phyloP scores from a whole-genome alignment of 2,329 filamentous ascomycete genomes.

The Paracamarosporium sp. region DNA sequence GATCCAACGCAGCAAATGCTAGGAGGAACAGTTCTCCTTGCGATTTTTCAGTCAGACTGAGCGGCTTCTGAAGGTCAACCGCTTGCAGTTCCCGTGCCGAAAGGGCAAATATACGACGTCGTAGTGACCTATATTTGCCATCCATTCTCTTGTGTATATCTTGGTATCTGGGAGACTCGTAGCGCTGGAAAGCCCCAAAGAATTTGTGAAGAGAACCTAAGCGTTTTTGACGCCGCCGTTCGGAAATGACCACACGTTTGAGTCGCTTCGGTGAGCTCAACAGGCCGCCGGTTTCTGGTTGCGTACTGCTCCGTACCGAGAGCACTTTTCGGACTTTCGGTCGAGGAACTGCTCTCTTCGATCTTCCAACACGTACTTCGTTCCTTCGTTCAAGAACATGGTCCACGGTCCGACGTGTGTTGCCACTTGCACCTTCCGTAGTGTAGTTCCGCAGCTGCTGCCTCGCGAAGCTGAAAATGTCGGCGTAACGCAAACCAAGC shows the following conservation, averaged over 20 bases:
- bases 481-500: slow-evolving; percentile 26
- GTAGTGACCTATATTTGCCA: slow-evolving; percentile 39
- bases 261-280: neutral
- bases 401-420: neutral
- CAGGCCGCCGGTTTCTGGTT: neutral
- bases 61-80: neutral
- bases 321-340: neutral
- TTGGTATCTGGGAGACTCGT: neutral
- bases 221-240: neutral
- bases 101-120: slow-evolving; percentile 31
- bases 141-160: slow-evolving; percentile 7
- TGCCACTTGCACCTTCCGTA: neutral
- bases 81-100: neutral
- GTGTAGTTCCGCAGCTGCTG: slow-evolving; percentile 17
- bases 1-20: slow-evolving; percentile 37
- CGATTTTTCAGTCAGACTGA: slow-evolving; percentile 7
- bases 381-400: neutral
- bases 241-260: neutral
- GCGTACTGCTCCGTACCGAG: neutral
- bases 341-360: neutral
- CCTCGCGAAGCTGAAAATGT: slow-evolving; percentile 31
- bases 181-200: neutral
- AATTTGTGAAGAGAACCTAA: neutral
- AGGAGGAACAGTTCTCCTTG: neutral
- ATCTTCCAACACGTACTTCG: neutral